Evolutionary conservation across 1,139 yeast genomes (phyloP), one percentile per base, ranked within the genome.

Genomic region (Zygosaccharomyces sapae): DNA sequence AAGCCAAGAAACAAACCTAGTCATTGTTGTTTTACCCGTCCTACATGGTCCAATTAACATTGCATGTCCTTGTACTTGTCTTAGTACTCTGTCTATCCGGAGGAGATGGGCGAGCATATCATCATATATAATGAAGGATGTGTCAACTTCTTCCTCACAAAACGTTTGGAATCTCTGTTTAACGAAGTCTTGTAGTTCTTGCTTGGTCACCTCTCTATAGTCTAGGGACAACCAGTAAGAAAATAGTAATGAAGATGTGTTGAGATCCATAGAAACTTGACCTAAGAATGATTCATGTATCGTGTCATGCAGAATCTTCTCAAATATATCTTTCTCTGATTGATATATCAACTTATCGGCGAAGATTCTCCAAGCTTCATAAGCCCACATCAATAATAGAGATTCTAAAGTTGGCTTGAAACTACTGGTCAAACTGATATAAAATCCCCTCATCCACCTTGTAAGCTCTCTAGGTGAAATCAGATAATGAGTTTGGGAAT

Each of bases 381-480:
- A 88, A 9, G 81, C 84, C 92, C 94, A 86, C 1, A 87, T 57
- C 33, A 90, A 69, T 0, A 86, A 65, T 19, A 88, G 65, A 1
- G 55, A 46, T n/a, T 19, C 20, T 3, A 56, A 39, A 10, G 43
- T 45, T 12, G 42, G 49, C n/a, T 41, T 38, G 6, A 52, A 45
- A 0, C 73, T 73, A 30, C 68, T 69, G 47, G 70, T 67, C 10
- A 85, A 58, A 0, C 84, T 83, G 43, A 77, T 79, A 45, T 79
- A 73, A 1, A 92, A 66, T 10, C 96, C 96, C 51, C 86, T 74
- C 2, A 81, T 71, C 95, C 96, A 88, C 49, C 97, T 70, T 0
- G 97, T 88, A 22, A 92, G 72, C 61, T 92, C 98, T 63, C 97
- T 80, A 0, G 98, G 97, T 20, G 95, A 84, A 61, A 84, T 86